Conservation (phyloP, 75 land plant species). For the Pinus taeda region DNA sequence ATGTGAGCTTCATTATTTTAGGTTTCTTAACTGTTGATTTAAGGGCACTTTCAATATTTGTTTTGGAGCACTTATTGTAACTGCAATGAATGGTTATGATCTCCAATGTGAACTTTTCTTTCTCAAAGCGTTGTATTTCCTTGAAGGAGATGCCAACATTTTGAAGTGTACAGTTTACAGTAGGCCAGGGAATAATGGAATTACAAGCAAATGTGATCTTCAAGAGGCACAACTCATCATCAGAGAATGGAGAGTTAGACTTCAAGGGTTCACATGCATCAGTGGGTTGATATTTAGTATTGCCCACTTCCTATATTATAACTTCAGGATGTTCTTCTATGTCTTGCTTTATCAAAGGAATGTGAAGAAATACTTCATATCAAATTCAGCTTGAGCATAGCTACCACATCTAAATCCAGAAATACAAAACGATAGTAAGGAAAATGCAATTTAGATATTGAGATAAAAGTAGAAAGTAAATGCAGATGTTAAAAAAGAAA, state of each 20-base stretch:
- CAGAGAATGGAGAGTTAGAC: slow-evolving; percentile 9
- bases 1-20: slow-evolving; percentile 47
- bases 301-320: slow-evolving; percentile 36
- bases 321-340: slow-evolving; percentile 48
- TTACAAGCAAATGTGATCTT: slow-evolving; percentile 61
- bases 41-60: slow-evolving; percentile 42
- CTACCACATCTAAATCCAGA: slow-evolving; percentile 15
- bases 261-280: slow-evolving; percentile 3
- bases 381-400: slow-evolving; percentile 78
- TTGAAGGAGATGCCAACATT: slow-evolving; percentile 51
- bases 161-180: slow-evolving; percentile 57
- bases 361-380: slow-evolving; percentile 71
- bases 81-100: slow-evolving; percentile 33
- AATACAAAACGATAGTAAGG: not conserved
- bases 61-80: slow-evolving; percentile 36
- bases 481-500: not conserved
- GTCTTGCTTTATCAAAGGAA: slow-evolving; percentile 54
- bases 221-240: slow-evolving; percentile 20
- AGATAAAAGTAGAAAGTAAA: not conserved
- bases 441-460: not conserved
- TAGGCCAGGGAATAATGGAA: slow-evolving; percentile 53
- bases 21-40: slow-evolving; percentile 52
- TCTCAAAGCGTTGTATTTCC: slow-evolving; percentile 69
- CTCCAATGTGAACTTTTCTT: slow-evolving; percentile 60
- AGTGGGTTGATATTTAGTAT: not conserved